Base-by-base conservation (phyloP, 2,329 filamentous ascomycete species). In the Cordyceps sp. region DNA sequence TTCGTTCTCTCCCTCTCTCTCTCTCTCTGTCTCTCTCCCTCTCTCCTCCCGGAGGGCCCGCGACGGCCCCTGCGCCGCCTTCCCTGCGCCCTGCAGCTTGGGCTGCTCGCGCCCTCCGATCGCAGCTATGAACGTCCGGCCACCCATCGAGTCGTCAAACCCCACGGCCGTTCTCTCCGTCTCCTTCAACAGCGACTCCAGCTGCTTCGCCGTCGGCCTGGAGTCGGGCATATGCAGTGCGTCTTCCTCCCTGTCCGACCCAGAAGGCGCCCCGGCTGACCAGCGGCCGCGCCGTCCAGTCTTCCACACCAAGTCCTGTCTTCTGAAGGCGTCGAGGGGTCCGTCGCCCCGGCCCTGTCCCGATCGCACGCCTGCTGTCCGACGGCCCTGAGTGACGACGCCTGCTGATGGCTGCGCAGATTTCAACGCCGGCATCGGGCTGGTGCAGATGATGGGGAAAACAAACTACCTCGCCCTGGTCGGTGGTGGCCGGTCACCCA, bases 391-490 rank as follows among this genome's bases (percentile, higher is more conserved):
- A 35, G 22, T 36, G 18, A 33, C 31, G 17, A 10, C 13, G 26
- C 12, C 18, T 25, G 16, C 25, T 21, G 26, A 29, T 15, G 15
- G 18, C 14, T 12, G 10, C 18, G 17, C 38, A 78, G 77, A 81
- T 45, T 83, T 85, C 59, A 81, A 80, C 50, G 82, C 78, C 14
- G 84, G 85, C 29, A 74, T 93, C 40, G 82, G 79, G 26, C 64
- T 83, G 26, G 81, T 78, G 18, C 78, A 85, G 53, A 90, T 93
- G 81, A 75, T 93, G 51, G 81, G 80, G 28, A 79, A 75, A 42
- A 76, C 82, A 33, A 86, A 88, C 57, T 93, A 86, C 52, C 65
- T 94, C 23, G 88, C 83, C 19, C 67, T 96, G 9, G 84, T 94
- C 34, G 86, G 86, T 40, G 88, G 88, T 43, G 85, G 90, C 30